These are phyloP conservation scores for Agaricus sinodeliciosus DNA, from an alignment of 768 basidiomycete genomes.

Conservation along the genomic window DNA sequence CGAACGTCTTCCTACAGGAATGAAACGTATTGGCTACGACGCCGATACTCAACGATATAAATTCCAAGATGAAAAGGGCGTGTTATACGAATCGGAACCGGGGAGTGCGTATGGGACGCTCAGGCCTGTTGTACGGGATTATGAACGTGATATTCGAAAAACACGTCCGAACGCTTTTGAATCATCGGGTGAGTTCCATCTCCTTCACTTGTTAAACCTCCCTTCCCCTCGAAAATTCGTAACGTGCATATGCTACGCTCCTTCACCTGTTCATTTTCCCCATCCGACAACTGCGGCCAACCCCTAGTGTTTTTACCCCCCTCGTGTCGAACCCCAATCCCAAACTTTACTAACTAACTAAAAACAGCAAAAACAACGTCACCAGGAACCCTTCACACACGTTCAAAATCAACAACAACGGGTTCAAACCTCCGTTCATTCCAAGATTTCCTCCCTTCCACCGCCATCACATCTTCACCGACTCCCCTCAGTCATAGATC, in stretches of 20 bases:
- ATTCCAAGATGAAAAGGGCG: slow-evolving; percentile 39
- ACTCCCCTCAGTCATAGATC: not conserved
- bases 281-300: no score
- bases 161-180: slow-evolving; percentile 1
- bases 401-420: not conserved
- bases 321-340: no score
- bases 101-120: slow-evolving; percentile 40
- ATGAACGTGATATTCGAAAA: slow-evolving; percentile 3
- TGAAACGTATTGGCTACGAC: slow-evolving; percentile 47
- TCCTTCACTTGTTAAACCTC: not conserved
- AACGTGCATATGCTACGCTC: not conserved
- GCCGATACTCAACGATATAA: slow-evolving; percentile 45
- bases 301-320: no score
- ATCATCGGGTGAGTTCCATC: not conserved
- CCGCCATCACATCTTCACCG: not conserved
- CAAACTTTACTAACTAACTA: no score
- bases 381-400: not conserved
- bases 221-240: not conserved
- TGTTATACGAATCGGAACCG: slow-evolving; percentile 36
- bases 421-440: not conserved
- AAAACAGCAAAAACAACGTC: not conserved
- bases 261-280: no score
- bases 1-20: slow-evolving; percentile 40
- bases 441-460: slow-evolving; percentile 2
- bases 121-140: slow-evolving; percentile 22